These are phyloP conservation scores for Cornus controversa DNA, from an alignment of 148 eudicot genomes.

Conservation along the genomic window DNA sequence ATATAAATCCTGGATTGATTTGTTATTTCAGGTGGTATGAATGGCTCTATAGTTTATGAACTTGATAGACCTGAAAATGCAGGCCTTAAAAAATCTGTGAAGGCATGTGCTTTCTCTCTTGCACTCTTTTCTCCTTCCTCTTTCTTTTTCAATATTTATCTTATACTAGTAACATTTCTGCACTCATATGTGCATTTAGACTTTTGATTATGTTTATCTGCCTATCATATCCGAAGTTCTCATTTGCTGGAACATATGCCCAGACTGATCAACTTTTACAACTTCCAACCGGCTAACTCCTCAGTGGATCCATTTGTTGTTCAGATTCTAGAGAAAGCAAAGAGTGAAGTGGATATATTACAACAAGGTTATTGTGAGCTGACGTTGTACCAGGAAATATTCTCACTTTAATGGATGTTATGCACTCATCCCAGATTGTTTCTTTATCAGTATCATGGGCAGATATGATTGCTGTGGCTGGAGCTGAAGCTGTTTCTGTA, in stretches of 20 bases:
- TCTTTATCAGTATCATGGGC: constrained; percentile 77
- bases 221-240: constrained; percentile 5
- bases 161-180: background rate
- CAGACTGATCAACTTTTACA: constrained; percentile 26
- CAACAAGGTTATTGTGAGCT: constrained; percentile 50
- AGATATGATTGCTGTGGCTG: constrained; percentile 87
- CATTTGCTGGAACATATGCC: constrained; percentile 8
- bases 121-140: background rate
- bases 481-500: constrained; percentile 86
- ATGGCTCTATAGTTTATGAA: constrained; percentile 86
- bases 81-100: constrained; percentile 73
- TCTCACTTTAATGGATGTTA: constrained; percentile 7
- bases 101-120: constrained; percentile 46
- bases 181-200: background rate
- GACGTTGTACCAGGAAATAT: background rate
- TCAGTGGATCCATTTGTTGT: constrained; percentile 43
- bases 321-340: constrained; percentile 87
- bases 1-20: background rate
- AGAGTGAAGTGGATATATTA: constrained; percentile 52
- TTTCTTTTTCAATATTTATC: background rate
- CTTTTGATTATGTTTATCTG: background rate
- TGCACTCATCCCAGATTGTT: constrained; percentile 18
- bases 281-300: constrained; percentile 41
- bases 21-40: constrained; percentile 82
- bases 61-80: constrained; percentile 88